These are phyloP conservation scores for Zea mays DNA, from an alignment of 176 grass and related monocot species.

Conservation along the genomic window DNA sequence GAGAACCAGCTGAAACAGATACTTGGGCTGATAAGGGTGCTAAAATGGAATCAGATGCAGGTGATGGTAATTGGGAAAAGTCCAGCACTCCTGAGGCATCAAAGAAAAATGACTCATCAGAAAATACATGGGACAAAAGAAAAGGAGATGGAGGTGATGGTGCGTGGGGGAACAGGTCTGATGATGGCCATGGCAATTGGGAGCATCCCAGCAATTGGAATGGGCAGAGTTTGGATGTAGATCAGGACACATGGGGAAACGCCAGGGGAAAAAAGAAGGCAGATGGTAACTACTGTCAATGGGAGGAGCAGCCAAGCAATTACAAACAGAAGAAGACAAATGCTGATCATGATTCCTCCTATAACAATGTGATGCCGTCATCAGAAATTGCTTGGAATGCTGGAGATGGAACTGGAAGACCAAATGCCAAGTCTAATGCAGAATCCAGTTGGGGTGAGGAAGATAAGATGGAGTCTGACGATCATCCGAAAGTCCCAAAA, in stretches of 20 bases:
- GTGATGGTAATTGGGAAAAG: constrained; percentile 26
- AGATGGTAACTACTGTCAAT: not conserved
- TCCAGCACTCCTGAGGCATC: not conserved
- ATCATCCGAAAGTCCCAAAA: not conserved
- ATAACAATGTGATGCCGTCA: not conserved
- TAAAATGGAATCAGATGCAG: constrained; percentile 17
- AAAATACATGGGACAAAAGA: constrained; percentile 13
- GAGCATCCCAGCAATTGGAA: constrained; percentile 5
- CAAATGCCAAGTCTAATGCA: constrained; percentile 30
- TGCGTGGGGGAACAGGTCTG: constrained; percentile 20
- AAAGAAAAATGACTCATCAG: constrained; percentile 9
- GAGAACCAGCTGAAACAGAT: constrained; percentile 34
- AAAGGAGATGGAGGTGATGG: constrained; percentile 31
- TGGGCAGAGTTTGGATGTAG: constrained; percentile 18
- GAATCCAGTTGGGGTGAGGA: constrained; percentile 9
- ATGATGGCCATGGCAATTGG: not conserved
- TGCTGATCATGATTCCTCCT: constrained; percentile 17
- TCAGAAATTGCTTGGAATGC: constrained; percentile 10
- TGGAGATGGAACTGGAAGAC: not conserved
- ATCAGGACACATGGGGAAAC: constrained; percentile 5
- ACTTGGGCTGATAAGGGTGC: constrained; percentile 40
- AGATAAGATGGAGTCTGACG: constrained; percentile 14
- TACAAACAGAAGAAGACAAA: constrained; percentile 26
- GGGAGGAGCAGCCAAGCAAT: not conserved
- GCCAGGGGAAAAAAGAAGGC: constrained; percentile 10